Evolutionary conservation across 2,329 filamentous ascomycete genomes (phyloP), one percentile per base, ranked within the genome.

Genomic region (Fusarium luffae): DNA sequence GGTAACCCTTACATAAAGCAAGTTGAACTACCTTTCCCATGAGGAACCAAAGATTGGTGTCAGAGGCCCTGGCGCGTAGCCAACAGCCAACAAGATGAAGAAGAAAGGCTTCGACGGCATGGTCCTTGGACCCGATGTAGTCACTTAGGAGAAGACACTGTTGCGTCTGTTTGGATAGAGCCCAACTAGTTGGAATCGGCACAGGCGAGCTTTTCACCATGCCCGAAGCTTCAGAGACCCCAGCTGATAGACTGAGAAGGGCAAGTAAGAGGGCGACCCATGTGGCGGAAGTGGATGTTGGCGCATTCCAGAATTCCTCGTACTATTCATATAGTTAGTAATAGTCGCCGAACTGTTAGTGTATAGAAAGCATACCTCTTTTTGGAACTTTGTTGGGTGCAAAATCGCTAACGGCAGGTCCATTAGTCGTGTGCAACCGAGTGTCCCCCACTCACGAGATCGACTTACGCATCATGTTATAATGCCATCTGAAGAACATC

Each of bases 201-300:
- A 80, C 69, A 14, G 61, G 70, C 58, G 50, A 74, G 63, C 27
- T 71, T n/a, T 28, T 62, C 23, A 19, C 37, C 23, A 44, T 70
- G 49, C 49, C 77, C 68, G 30, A 74, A 58, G 60, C 18, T 23
- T 77, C 63, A 10, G 75, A 72, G 16, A 82, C 75, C 3, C 76
- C 72, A n/a, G 78, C 71, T 1, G 81, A 79, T 4, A 80, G 75
- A 59, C 77, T 79, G 40, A 85, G 69, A 14, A 84, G 78, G 7
- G 83, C 81, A 37, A 82, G 81, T 10, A 85, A 76, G 9, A 84
- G 78, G 42, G 81, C 84, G 7, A 84, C 77, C 84, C 84, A 85
- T 28, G 84, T 75, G 3, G 73, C 65, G 0, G 82, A 78, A 3
- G 78, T 66, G 16, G 50, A 21, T 7, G 13, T 12, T 11, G 60